These are phyloP conservation scores for Calocera viscosa DNA, from an alignment of 768 basidiomycete species.

Conservation along the genomic window DNA sequence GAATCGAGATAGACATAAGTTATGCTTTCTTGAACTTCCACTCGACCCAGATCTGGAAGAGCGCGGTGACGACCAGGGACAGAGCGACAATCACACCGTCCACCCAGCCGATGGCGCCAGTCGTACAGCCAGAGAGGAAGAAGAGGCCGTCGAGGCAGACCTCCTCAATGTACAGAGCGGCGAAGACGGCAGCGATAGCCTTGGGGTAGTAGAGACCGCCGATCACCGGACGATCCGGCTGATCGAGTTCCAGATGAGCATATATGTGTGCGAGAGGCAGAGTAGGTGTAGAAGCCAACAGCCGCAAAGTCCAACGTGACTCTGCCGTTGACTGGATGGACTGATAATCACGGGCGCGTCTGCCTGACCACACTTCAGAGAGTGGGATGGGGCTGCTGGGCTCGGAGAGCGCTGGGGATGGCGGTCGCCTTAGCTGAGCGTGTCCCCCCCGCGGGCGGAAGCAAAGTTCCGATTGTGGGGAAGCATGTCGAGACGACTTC, in stretches of 20 bases:
- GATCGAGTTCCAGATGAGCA: slow-evolving; percentile 28
- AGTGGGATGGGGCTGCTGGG: too few species aligned
- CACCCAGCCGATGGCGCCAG: slow-evolving; percentile 21
- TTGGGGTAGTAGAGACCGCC: slow-evolving; percentile 32
- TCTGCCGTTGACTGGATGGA: too few species aligned
- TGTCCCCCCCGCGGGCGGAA: too few species aligned
- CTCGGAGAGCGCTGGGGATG: too few species aligned
- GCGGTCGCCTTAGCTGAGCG: too few species aligned
- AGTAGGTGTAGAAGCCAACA: slow-evolving; percentile 26
- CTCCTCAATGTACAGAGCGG: slow-evolving; percentile 27
- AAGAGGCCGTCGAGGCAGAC: slow-evolving; percentile 28
- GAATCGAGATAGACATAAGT: slow-evolving; percentile 14
- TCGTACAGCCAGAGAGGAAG: slow-evolving; percentile 22
- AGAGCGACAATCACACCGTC: slow-evolving; percentile 28
- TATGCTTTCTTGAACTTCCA: slow-evolving; percentile 15
- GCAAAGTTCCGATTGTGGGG: too few species aligned
- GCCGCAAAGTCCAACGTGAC: slow-evolving; percentile 26
- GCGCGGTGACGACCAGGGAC: slow-evolving; percentile 22
- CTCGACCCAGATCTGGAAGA: slow-evolving; percentile 25
- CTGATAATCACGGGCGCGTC: too few species aligned
- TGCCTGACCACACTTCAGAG: too few species aligned
- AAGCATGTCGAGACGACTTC: too few species aligned
- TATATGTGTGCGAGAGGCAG: slow-evolving; percentile 28
- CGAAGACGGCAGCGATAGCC: slow-evolving; percentile 29
- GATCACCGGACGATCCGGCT: slow-evolving; percentile 27